Base-by-base conservation (phyloP, 305 asterid genomes). In the Solanum hybrid region DNA sequence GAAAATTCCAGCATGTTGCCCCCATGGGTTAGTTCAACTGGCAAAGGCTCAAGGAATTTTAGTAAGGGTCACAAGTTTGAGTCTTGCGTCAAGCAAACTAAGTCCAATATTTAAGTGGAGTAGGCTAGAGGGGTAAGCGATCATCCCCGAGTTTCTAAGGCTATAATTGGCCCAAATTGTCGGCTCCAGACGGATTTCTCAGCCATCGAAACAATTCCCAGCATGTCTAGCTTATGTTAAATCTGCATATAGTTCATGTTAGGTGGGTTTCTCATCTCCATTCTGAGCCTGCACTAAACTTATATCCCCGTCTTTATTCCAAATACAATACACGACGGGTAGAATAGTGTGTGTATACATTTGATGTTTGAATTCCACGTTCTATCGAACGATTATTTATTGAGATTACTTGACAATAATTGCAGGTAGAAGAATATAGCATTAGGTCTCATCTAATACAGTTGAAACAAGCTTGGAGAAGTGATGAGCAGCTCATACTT, bases 361-460 rank as follows among this genome's bases (percentile, higher is more conserved):
- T 36, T 35, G 46, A 22, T 78, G 51, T 56, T 85, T 56, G 76
- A 10, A 31, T 56, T 85, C 77, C 14, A 12, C 8, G 9, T 32
- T 38, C 14, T 8, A 85, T 56, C 1, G 69, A 60, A 34, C 31
- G 42, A 24, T 66, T 72, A 24, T 34, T 51, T 24, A 51, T 31
- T 26, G 20, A 24, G 86, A 4, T 32, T 73, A 32, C 56, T 24
- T 80, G n/a, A 73, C 37, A 24, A 32, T 10, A 66, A 79, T 35
- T 90, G 91, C 97, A 97, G 99, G 96, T 91, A 73, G 94, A 95
- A 91, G 99, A 96, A 91, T 89, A 91, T 92, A 95, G 97, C 95
- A 95, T 96, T 80, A 92, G 97, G 93, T 92, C 96, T 42, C 94
- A 94, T 91, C 90, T 95, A 69, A 35, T 95, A 92, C 99, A 93